A percentile compares a stretch with the other conserved stretches of the same genome.
Conservation (phyloP, 2,329 filamentous ascomycete genomes). For the Cylindrodendrum hubeiense region DNA sequence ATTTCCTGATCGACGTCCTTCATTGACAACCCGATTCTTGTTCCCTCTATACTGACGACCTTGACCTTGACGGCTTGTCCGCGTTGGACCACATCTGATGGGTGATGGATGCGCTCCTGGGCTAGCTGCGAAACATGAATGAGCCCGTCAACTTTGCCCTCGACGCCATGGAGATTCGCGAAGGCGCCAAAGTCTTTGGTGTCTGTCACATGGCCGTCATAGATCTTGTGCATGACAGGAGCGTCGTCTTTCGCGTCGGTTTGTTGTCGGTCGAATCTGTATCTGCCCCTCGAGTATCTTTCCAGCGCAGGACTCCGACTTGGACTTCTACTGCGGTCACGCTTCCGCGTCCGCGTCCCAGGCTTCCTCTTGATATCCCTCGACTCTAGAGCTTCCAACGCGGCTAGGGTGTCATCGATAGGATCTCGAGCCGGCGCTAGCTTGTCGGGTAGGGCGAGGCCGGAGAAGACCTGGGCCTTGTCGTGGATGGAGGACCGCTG, state of each 20-base stretch:
- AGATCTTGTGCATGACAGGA: constrained; percentile 87
- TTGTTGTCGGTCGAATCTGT: no score
- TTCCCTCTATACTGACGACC: constrained; percentile 86
- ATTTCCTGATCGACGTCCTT: constrained; percentile 95
- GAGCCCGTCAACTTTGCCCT: constrained; percentile 89
- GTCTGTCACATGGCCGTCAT: constrained; percentile 89
- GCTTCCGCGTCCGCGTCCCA: no score
- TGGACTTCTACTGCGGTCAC: constrained; percentile 73
- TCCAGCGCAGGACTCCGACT: no score
- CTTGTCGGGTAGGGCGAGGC: constrained; percentile 87
- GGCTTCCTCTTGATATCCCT: constrained; percentile 68
- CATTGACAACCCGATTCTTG: constrained; percentile 90
- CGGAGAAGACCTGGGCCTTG: constrained; percentile 89
- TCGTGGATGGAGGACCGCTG: constrained; percentile 69
- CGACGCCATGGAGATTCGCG: constrained; percentile 89
- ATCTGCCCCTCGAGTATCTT: no score
- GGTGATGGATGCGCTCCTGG: constrained; percentile 92
- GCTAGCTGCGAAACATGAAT: constrained; percentile 92
- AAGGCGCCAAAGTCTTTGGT: constrained; percentile 97
- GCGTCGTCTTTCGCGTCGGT: constrained; percentile 79
- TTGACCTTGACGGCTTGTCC: constrained; percentile 94
- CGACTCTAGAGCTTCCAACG: constrained; percentile 86
- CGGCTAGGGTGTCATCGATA: constrained; percentile 92
- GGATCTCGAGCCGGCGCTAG: constrained; percentile 69
- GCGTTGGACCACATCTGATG: constrained; percentile 84